Conservation (phyloP, 2,329 filamentous ascomycete species). For the Nothophaeocryptopus gaeumannii region DNA sequence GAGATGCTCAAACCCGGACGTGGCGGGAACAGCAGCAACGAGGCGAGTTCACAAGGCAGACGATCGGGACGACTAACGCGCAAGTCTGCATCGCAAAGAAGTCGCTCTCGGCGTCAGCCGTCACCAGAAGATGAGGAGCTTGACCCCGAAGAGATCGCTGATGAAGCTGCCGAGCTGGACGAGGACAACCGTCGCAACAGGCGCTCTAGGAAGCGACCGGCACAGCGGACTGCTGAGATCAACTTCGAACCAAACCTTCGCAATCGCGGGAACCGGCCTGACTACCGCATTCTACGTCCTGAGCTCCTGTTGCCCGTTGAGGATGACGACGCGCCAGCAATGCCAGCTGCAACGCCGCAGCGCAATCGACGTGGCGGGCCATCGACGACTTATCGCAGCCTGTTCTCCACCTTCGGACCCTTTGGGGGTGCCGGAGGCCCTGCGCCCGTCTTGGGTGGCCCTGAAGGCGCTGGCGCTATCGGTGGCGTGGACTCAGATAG, state of each 20-base stretch:
- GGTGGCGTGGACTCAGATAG: conserved; percentile 89
- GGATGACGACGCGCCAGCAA: conserved; percentile 65
- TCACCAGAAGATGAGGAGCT: conserved; percentile 49
- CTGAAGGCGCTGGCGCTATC: conserved; percentile 69
- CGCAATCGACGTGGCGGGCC: conserved; percentile 60
- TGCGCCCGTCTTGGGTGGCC: conserved; percentile 68
- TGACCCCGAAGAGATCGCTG: conserved; percentile 49
- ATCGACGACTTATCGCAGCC: conserved; percentile 66
- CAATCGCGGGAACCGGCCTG: conserved; percentile 68
- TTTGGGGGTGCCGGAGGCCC: conserved; percentile 82
- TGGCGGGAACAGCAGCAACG: conserved; percentile 48
- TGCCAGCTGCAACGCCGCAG: conserved; percentile 59
- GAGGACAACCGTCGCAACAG: conserved; percentile 48
- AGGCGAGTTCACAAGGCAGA: conserved; percentile 37
- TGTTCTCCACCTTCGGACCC: conserved; percentile 88
- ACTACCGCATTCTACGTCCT: conserved; percentile 82
- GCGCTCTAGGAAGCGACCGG: conserved; percentile 36
- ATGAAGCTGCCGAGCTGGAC: conserved; percentile 58
- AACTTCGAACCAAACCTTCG: conserved; percentile 49
- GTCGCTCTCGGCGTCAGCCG: conserved; percentile 43
- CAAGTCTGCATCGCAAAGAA: conserved; percentile 45
- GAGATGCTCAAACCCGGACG: conserved; percentile 43
- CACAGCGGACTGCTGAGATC: conserved; percentile 27
- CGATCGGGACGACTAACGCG: conserved; percentile 53
- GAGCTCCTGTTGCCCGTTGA: conserved; percentile 70